Conservation (phyloP, 2,329 filamentous ascomycete genomes). For the Fusarium agapanthi region DNA sequence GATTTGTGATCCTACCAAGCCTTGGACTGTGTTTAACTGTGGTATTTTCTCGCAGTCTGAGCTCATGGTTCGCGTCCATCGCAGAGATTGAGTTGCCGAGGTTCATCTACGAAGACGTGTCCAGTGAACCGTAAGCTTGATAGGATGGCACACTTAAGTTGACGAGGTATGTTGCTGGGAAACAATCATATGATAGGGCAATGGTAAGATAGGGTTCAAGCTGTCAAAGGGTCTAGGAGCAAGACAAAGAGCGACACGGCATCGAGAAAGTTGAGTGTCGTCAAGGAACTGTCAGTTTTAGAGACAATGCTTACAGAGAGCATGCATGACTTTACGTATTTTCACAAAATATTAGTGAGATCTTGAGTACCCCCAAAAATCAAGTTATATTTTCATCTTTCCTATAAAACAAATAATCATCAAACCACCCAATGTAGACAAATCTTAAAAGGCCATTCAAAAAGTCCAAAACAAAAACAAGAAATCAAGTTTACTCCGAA, state of each 20-base stretch:
- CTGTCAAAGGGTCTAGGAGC: no score
- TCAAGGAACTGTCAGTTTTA: not conserved
- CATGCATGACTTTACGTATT: no score
- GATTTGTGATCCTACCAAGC: conserved; percentile 44
- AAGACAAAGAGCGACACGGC: no score
- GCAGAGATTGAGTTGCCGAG: not conserved
- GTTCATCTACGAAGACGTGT: no score
- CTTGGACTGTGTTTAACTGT: conserved; percentile 45
- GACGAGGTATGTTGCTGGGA: no score
- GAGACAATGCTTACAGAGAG: no score
- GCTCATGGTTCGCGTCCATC: conserved; percentile 36
- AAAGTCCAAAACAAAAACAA: not conserved
- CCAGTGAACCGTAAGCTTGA: no score
- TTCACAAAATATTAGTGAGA: not conserved
- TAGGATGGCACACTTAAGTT: no score
- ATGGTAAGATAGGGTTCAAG: no score
- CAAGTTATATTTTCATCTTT: not conserved
- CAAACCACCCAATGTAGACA: no score
- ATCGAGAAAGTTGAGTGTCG: not conserved
- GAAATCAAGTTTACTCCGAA: not conserved
- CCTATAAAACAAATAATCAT: not conserved
- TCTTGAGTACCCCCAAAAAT: not conserved
- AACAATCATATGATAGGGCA: no score
- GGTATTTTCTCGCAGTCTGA: conserved; percentile 46
- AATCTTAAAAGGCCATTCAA: no score